Evolutionary conservation across 2,329 filamentous ascomycete species (phyloP).

Genomic region (Fusarium anguioides): DNA sequence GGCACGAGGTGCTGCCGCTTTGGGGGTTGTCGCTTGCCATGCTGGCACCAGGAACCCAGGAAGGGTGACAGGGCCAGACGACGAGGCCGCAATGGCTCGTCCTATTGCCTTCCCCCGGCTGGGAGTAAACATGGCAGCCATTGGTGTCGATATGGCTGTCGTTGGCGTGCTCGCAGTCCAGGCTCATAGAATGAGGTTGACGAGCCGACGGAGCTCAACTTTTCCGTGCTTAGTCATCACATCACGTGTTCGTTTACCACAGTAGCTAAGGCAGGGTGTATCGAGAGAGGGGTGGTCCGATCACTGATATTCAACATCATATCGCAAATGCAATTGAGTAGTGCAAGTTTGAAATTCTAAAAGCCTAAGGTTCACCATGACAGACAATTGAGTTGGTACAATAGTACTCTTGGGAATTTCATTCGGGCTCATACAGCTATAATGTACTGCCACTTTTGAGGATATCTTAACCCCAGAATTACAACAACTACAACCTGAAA

Average conservation of each 20-base stretch:
- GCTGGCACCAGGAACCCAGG: conserved; percentile 80
- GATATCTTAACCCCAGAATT: conserved; percentile 56
- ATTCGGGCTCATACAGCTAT: conserved; percentile 48
- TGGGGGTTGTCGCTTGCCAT: conserved; percentile 61
- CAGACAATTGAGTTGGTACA: conserved; percentile 40
- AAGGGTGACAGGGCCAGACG: conserved; percentile 63
- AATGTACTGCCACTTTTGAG: conserved; percentile 49
- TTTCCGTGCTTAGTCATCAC: conserved; percentile 52
- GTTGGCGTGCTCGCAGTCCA: conserved; percentile 30
- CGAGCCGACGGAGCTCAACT: conserved; percentile 41
- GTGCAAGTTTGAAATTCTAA: neutral
- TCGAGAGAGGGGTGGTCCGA: neutral
- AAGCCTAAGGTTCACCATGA: neutral
- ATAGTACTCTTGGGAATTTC: conserved; percentile 47
- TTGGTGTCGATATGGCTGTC: conserved; percentile 45
- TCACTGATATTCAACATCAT: neutral
- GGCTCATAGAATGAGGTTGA: conserved; percentile 25
- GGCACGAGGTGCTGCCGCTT: conserved; percentile 55
- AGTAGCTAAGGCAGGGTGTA: neutral
- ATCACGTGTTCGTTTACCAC: conserved; percentile 46
- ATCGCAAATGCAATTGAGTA: neutral
- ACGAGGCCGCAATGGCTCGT: conserved; percentile 60
- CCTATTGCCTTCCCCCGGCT: conserved; percentile 70
- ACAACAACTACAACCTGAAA: conserved; percentile 48
- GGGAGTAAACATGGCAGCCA: conserved; percentile 71